Base-by-base conservation (phyloP, 2,329 filamentous ascomycete genomes). In the Aspergillus fructus region DNA sequence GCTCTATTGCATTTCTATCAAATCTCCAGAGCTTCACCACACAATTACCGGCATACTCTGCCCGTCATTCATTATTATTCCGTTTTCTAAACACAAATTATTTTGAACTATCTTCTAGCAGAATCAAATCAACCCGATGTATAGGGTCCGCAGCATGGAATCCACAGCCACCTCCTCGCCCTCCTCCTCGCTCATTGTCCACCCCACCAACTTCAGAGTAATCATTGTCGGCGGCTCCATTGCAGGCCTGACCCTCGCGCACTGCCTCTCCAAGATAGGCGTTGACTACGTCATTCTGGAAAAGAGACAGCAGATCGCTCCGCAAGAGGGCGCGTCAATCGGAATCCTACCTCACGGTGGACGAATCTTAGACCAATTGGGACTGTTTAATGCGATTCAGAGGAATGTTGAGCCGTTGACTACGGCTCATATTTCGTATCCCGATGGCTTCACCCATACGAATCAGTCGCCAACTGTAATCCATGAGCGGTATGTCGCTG, bases 181-280 rank as follows among this genome's bases (percentile, higher is more conserved):
- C 24, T 27, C 24, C 8, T 27, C 24, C 27, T 30, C 27, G 11
- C 27, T 11, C 3, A 30, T 30, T 11, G 27, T 11, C 27, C 8
- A 11, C 4, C 27, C 27, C 9, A 30, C 1, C 27, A 11, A 11
- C 9, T 52, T 60, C 50, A 58, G 46, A 50, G 73, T 81, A 23
- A 66, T 83, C 50, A 81, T 84, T 45, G 77, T 71, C 0, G 81
- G 81, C 21, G 81, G 78, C 5, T 73, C 77, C 51, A 68, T 83
- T 21, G 72, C 76, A 3, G 82, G 82, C 5, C 66, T 83, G 1
- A 70, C 76, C 0, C 65, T 82, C 5, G 78, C 79, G 4, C 72
- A 75, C 40, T 73, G 74, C 23, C 46, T 56, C 5, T 21, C 39
- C 2, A 48, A 34, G 40, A 24, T 41, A 17, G 30, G 46, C 9